Conservation (phyloP, 768 basidiomycete genomes). For the Pisolithus marmoratus region DNA sequence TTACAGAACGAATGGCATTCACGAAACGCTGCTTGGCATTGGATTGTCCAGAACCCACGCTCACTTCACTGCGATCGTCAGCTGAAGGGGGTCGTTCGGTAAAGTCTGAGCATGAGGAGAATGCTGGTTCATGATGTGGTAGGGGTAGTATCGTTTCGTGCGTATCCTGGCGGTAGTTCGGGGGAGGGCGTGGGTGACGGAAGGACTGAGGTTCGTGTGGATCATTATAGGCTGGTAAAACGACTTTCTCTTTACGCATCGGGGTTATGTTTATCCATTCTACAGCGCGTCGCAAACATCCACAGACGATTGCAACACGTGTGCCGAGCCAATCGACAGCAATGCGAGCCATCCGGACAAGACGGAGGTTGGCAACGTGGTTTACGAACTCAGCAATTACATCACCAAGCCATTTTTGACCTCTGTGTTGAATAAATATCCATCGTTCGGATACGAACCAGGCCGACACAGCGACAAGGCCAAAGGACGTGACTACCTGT, state of each 20-base stretch:
- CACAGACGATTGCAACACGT: constrained; percentile 14
- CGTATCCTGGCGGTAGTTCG: constrained; percentile 10
- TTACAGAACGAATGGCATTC: constrained; percentile 41
- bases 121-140: constrained; percentile 16
- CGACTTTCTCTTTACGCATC: constrained; percentile 14
- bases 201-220: constrained; percentile 16
- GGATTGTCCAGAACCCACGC: constrained; percentile 18
- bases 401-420: constrained; percentile 48
- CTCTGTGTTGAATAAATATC: constrained; percentile 43
- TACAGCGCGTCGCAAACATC: constrained; percentile 18
- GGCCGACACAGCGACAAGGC: constrained; percentile 44
- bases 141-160: constrained; percentile 16
- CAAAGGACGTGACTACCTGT: constrained; percentile 35
- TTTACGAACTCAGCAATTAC: constrained; percentile 27
- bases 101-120: constrained; percentile 20
- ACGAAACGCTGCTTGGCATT: constrained; percentile 33
- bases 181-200: constrained; percentile 8
- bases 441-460: constrained; percentile 52
- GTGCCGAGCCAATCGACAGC: constrained; percentile 19
- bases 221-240: constrained; percentile 14
- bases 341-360: constrained; percentile 21
- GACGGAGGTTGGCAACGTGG: constrained; percentile 21
- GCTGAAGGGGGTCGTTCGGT: constrained; percentile 23
- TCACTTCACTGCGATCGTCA: constrained; percentile 25
- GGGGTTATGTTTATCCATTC: constrained; percentile 20